Evolutionary conservation across 2,329 filamentous ascomycete species (phyloP).

Genomic region (Fusarium sp.): DNA sequence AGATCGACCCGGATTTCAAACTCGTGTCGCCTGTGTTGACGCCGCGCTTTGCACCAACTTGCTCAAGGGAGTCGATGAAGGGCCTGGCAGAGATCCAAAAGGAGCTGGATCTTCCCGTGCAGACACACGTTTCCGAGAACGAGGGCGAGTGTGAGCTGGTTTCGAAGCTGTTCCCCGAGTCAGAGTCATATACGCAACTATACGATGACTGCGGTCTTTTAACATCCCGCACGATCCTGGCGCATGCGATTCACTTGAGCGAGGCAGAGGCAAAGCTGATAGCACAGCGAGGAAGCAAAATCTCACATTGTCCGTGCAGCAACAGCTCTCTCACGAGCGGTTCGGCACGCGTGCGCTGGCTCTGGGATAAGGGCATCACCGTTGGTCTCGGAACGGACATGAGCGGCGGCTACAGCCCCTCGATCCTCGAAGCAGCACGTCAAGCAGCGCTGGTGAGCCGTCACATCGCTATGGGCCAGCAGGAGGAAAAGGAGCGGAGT

Average conservation of each 20-base stretch:
- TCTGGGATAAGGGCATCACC: conserved; percentile 80
- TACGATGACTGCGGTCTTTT: conserved; percentile 83
- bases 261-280: conserved; percentile 76
- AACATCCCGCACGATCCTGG: conserved; percentile 80
- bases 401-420: conserved; percentile 86
- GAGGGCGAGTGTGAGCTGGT: conserved; percentile 79
- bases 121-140: conserved; percentile 95
- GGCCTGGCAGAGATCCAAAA: conserved; percentile 74
- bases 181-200: conserved; percentile 76
- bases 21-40: conserved; percentile 87
- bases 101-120: conserved; percentile 75
- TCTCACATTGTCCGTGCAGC: conserved; percentile 88
- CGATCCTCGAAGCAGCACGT: conserved; percentile 84
- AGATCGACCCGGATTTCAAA: conserved; percentile 72
- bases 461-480: conserved; percentile 71
- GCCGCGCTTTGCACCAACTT: conserved; percentile 75
- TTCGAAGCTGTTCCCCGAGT: conserved; percentile 73
- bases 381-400: conserved; percentile 94
- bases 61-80: conserved; percentile 69
- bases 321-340: conserved; percentile 88
- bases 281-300: conserved; percentile 69
- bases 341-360: conserved; percentile 77
- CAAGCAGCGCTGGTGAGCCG: conserved; percentile 85
- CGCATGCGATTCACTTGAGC: conserved; percentile 84
- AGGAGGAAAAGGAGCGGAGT: conserved; percentile 59